Evolutionary conservation across 164 flowering plant species (phyloP).

Genomic region (Chimonanthus praecox): DNA sequence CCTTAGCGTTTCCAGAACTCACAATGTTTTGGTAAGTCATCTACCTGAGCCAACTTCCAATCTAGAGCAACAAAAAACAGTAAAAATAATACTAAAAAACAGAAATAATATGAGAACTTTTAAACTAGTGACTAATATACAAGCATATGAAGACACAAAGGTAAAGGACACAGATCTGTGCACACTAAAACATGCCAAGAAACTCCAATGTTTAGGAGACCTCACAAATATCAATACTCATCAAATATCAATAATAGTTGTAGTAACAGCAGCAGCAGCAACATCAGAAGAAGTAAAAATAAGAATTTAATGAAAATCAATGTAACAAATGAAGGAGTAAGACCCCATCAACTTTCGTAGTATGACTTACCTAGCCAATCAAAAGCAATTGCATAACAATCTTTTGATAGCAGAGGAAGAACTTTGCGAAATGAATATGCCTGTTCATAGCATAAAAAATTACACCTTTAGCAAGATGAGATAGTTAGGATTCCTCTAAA

Average conservation of each 20-base stretch:
- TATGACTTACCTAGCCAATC: conserved; percentile 83
- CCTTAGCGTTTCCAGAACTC: too few relatives aligned
- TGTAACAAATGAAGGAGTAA: neutral
- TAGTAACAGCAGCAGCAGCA: neutral
- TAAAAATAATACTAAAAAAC: too few relatives aligned
- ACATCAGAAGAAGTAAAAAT: neutral
- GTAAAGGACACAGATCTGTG: neutral
- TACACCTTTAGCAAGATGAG: neutral
- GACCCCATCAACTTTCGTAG: neutral
- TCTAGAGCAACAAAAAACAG: too few relatives aligned
- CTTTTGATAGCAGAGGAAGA: conserved; percentile 64
- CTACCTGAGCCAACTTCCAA: too few relatives aligned
- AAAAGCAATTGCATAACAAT: conserved; percentile 71
- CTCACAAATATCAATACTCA: neutral
- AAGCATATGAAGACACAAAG: neutral
- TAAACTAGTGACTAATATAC: neutral
- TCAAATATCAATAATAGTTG: neutral
- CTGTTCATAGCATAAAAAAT: conserved; percentile 29
- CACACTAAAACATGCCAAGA: neutral
- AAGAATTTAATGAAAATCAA: neutral
- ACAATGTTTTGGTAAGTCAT: too few relatives aligned
- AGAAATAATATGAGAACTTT: too few relatives aligned
- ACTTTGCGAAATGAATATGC: conserved; percentile 93
- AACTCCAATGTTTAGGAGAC: neutral
- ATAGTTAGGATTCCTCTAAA: neutral